A percentile compares a stretch with the other conserved stretches of the same genome.
Evolutionary conservation across 495 filamentous ascomycete genomes (phyloP).

Genomic region (Aspergillus steynii): DNA sequence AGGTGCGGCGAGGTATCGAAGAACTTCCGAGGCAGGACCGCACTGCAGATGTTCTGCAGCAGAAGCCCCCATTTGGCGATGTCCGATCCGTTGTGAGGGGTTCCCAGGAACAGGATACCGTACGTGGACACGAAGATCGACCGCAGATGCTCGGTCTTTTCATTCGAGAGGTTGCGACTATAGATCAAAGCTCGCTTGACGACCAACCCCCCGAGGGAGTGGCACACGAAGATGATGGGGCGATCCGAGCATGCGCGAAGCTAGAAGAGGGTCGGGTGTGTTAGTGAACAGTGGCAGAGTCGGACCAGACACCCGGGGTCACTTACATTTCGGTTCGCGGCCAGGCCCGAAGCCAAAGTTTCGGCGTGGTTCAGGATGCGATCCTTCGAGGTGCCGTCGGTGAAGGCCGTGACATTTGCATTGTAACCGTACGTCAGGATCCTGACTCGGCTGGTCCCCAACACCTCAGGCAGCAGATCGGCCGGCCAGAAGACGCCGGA

Average conservation of each 20-base stretch:
- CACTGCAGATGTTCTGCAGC: slow-evolving; percentile 70
- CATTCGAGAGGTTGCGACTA: slow-evolving; percentile 62
- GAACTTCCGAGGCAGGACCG: slow-evolving; percentile 67
- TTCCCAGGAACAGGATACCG: slow-evolving; percentile 82
- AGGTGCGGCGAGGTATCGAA: slow-evolving; percentile 71
- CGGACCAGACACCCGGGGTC: neutral
- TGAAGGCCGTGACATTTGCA: slow-evolving; percentile 69
- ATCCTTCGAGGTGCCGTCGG: slow-evolving; percentile 63
- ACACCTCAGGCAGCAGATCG: slow-evolving; percentile 67
- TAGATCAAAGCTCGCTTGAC: slow-evolving; percentile 72
- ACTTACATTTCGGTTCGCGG: slow-evolving; percentile 59
- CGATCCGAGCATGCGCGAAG: slow-evolving; percentile 54
- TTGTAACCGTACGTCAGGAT: slow-evolving; percentile 86
- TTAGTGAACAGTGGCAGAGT: neutral
- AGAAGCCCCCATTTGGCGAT: slow-evolving; percentile 75
- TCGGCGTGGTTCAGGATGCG: slow-evolving; percentile 83
- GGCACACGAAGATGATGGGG: slow-evolving; percentile 84
- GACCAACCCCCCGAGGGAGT: slow-evolving; percentile 80
- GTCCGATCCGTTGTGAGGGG: slow-evolving; percentile 80
- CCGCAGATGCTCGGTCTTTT: slow-evolving; percentile 69
- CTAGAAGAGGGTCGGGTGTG: slow-evolving; percentile 28
- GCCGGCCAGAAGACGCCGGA: slow-evolving; percentile 73
- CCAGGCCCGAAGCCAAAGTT: slow-evolving; percentile 64
- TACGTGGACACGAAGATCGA: slow-evolving; percentile 83
- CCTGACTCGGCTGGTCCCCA: slow-evolving; percentile 62